Conservation (phyloP, 1,284 basidiomycete species). For the Cronartium quercuum region DNA sequence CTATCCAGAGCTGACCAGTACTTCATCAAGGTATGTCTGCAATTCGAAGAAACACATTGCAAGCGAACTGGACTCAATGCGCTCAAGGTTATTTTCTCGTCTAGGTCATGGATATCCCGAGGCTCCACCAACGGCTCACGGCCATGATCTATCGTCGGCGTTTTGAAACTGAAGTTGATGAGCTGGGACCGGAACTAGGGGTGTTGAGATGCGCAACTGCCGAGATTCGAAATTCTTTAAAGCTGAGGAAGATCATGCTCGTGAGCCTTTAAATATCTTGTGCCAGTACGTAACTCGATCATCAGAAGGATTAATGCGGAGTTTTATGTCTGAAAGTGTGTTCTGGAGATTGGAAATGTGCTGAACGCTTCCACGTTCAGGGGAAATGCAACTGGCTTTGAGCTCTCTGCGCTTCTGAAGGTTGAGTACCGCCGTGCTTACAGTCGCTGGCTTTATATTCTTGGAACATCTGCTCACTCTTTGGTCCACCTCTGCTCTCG, state of each 20-base stretch:
- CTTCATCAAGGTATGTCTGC: slow-evolving; percentile 69
- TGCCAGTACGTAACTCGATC: slow-evolving; percentile 1
- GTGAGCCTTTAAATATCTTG: slow-evolving; percentile 52
- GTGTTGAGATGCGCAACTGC: slow-evolving; percentile 66
- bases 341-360: slow-evolving; percentile 71
- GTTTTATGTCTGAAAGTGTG: slow-evolving; percentile 52
- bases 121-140: slow-evolving; percentile 64
- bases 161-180: slow-evolving; percentile 73
- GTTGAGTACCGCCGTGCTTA: slow-evolving; percentile 50
- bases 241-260: slow-evolving; percentile 66
- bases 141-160: slow-evolving; percentile 76
- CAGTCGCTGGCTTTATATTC: not conserved
- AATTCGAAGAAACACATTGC: slow-evolving; percentile 39
- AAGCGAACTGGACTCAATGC: not conserved
- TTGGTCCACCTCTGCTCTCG: not conserved
- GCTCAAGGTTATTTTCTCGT: not conserved
- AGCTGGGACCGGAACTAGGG: slow-evolving; percentile 72
- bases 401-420: slow-evolving; percentile 71
- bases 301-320: slow-evolving; percentile 2
- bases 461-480: not conserved
- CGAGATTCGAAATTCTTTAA: slow-evolving; percentile 64
- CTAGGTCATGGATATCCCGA: slow-evolving; percentile 70
- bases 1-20: slow-evolving; percentile 78
- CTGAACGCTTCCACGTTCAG: slow-evolving; percentile 75
- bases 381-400: slow-evolving; percentile 75